Evolutionary conservation across 176 grass and related monocot species (phyloP).

Genomic region (Calamus simplicifolius): DNA sequence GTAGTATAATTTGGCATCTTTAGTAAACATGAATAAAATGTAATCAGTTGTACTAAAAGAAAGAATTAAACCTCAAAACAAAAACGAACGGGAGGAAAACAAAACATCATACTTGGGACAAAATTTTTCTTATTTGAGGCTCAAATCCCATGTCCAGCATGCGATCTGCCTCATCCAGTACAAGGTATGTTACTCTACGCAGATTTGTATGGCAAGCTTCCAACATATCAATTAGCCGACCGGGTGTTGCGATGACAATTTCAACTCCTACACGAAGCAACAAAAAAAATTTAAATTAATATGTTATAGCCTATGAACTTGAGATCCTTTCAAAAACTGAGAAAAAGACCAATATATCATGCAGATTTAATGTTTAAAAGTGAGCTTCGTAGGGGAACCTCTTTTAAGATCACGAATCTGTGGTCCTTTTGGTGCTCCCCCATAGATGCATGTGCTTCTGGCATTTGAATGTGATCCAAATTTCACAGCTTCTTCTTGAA

Average conservation of each 20-base stretch:
- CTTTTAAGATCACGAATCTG: slow-evolving; percentile 86
- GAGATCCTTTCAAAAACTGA: no score
- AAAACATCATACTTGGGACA: slow-evolving; percentile 55
- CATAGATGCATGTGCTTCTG: slow-evolving; percentile 84
- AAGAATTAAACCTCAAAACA: not conserved
- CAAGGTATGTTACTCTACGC: slow-evolving; percentile 78
- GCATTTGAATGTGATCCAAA: slow-evolving; percentile 69
- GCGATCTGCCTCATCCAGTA: slow-evolving; percentile 89
- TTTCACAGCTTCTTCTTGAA: slow-evolving; percentile 87
- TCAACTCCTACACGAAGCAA: slow-evolving; percentile 51
- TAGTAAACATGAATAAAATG: not conserved
- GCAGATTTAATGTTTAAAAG: not conserved
- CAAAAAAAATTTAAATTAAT: slow-evolving; percentile 1
- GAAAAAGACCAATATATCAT: no score
- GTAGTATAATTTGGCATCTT: no score
- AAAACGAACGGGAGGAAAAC: not conserved
- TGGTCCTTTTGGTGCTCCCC: slow-evolving; percentile 89
- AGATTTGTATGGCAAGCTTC: slow-evolving; percentile 87
- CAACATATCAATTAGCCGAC: slow-evolving; percentile 84
- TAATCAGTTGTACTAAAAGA: not conserved
- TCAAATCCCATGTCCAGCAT: slow-evolving; percentile 99
- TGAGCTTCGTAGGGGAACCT: slow-evolving; percentile 37
- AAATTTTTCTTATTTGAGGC: slow-evolving; percentile 90
- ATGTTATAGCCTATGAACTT: no score
- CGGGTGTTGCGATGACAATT: slow-evolving; percentile 88